Evolutionary conservation across 768 basidiomycete species (phyloP), one percentile per base, ranked within the genome.

Genomic region (Paxillus involutus): DNA sequence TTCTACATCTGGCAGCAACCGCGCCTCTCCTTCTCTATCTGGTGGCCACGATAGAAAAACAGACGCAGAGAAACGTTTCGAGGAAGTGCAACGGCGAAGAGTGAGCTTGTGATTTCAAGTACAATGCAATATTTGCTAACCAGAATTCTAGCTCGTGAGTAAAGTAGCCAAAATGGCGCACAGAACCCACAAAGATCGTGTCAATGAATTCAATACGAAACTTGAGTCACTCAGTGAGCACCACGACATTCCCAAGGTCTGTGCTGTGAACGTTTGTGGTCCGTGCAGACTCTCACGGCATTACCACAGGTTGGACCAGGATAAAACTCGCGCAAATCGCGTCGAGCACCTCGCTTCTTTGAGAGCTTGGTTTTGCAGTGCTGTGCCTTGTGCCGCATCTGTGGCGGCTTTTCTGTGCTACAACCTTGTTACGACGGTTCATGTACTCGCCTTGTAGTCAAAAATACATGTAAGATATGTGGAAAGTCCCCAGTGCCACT

Each of bases 101-200:
- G 93, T 95, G 68, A 59, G 85, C 72, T 36, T 51, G 39, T 12
- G 42, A 21, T 13, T 48, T 17, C 17, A n/a, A 21, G 39, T 40
- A 4, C 14, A 35, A 26, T 36, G 6, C 30, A n/a, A 26, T 16
- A 39, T 26, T 8, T 26, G 13, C 53, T 66, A 17, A 71, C 44
- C 47, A 26, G 17, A 48, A 36, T 47, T 13, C n/a, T 41, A 94
- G 92, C 81, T 94, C 44, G 80, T 81, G 21, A 81, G 85, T 56
- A 84, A 82, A 60, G 89, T 95, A 16, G 79, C 82, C 16, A 90
- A 83, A 71, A 64, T 90, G 63, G 93, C 94, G 0, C 76, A 76
- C 63, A 91, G 89, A 75, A 92, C 90, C 6, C 94, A 97, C 73
- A 97, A 97, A 73, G 94, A 97, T 56, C 86, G 94, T 41, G 94